These are phyloP conservation scores for Aspergillus haitiensis DNA, from an alignment of 495 filamentous ascomycete genomes.

Conservation along the genomic window DNA sequence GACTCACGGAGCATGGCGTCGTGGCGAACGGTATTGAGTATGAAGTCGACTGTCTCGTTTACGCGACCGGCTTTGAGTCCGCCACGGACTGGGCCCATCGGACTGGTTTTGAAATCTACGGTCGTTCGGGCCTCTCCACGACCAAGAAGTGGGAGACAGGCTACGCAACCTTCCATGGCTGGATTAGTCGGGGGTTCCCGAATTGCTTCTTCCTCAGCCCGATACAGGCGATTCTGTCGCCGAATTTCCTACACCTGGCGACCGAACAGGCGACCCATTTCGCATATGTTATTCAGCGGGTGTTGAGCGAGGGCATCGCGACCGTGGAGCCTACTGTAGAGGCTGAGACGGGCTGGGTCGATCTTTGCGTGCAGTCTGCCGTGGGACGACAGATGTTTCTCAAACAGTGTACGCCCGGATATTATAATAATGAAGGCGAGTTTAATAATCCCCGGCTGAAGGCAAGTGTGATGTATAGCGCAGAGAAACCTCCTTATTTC, in stretches of 20 bases:
- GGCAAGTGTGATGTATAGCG: neutral
- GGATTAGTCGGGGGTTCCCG: slow-evolving; percentile 47
- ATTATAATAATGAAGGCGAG: slow-evolving; percentile 8
- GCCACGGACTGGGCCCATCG: slow-evolving; percentile 29
- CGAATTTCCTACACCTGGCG: slow-evolving; percentile 44
- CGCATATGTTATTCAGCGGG: slow-evolving; percentile 45
- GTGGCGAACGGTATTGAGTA: slow-evolving; percentile 33
- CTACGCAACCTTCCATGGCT: slow-evolving; percentile 50
- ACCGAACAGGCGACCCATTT: slow-evolving; percentile 41
- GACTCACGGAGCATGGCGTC: slow-evolving; percentile 27
- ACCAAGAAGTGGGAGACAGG: slow-evolving; percentile 15
- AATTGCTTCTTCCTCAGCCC: slow-evolving; percentile 52
- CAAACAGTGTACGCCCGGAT: slow-evolving; percentile 4
- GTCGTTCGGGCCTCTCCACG: neutral
- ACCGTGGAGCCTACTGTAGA: neutral
- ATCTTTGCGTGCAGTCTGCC: neutral
- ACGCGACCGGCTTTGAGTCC: slow-evolving; percentile 29
- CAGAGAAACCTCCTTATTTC: slow-evolving; percentile 1
- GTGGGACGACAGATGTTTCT: slow-evolving; percentile 16
- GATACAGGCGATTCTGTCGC: slow-evolving; percentile 36
- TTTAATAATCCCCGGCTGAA: neutral
- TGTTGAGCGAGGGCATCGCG: neutral
- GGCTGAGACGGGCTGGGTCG: neutral
- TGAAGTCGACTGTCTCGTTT: slow-evolving; percentile 39
- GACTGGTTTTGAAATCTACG: slow-evolving; percentile 41